Evolutionary conservation across 139 green algal species (phyloP).

Genomic region (Chlamydomonas schloesseri): DNA sequence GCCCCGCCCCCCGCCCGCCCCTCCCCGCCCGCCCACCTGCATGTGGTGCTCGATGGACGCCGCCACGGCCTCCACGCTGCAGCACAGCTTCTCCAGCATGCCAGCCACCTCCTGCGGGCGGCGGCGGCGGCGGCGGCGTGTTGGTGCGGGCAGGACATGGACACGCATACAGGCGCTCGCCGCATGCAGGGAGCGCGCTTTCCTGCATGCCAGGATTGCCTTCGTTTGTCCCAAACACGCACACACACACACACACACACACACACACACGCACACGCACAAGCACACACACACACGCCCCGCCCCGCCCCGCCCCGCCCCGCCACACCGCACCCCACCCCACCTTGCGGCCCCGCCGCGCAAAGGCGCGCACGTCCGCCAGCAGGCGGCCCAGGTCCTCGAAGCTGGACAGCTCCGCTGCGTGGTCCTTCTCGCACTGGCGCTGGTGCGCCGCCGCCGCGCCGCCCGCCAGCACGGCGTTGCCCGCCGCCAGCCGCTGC

Average conservation of each 20-base stretch:
- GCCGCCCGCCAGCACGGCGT: neutral
- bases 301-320: neutral
- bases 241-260: too few relatives aligned
- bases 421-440: slow-evolving; percentile 80
- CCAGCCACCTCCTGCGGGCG: slow-evolving; percentile 64
- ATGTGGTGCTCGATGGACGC: slow-evolving; percentile 67
- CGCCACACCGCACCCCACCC: neutral
- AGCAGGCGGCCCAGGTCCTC: slow-evolving; percentile 87
- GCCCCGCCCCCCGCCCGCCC: too few relatives aligned
- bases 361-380: slow-evolving; percentile 79
- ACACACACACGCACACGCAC: too few relatives aligned
- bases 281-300: too few relatives aligned
- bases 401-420: slow-evolving; percentile 71
- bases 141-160: too few relatives aligned
- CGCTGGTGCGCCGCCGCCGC: neutral
- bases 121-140: too few relatives aligned
- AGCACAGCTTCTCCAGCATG: slow-evolving; percentile 76
- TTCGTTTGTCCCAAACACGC: too few relatives aligned
- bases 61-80: slow-evolving; percentile 62
- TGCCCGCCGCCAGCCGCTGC: slow-evolving; percentile 43
- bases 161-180: too few relatives aligned
- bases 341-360: slow-evolving; percentile 70
- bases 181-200: too few relatives aligned
- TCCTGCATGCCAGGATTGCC: too few relatives aligned
- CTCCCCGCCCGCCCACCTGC: slow-evolving; percentile 5